A percentile compares a stretch with the other conserved stretches of the same genome.
Conservation (phyloP, 2,329 filamentous ascomycete genomes). For the Helicocarpus griseus region DNA sequence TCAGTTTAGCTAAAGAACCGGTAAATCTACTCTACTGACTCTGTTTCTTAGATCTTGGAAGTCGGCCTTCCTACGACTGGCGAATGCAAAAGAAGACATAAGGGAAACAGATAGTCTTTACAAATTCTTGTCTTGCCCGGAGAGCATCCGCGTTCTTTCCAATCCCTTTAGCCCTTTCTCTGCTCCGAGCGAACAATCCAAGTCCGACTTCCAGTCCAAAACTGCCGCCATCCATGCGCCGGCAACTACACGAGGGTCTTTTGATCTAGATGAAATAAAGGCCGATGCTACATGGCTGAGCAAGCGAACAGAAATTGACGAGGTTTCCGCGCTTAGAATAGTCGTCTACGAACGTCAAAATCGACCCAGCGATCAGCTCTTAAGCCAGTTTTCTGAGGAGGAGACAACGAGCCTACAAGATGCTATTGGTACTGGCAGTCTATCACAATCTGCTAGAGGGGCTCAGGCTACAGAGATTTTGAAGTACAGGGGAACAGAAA, state of each 20-base stretch:
- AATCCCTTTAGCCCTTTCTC: constrained; percentile 60
- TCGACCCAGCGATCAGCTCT: constrained; percentile 62
- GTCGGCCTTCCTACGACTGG: constrained; percentile 45
- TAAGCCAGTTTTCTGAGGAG: constrained; percentile 63
- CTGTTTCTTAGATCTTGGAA: constrained; percentile 48
- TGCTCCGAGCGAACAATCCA: constrained; percentile 51
- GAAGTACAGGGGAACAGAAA: constrained; percentile 18
- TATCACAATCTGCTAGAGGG: constrained; percentile 6
- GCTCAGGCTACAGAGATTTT: constrained; percentile 24
- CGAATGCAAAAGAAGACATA: constrained; percentile 30
- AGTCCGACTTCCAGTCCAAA: constrained; percentile 67
- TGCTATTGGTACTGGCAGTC: constrained; percentile 35
- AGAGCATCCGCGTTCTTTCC: constrained; percentile 58
- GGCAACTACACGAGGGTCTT: constrained; percentile 54
- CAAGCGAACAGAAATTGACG: constrained; percentile 64
- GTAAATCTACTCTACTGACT: constrained; percentile 10
- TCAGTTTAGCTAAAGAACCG: not conserved
- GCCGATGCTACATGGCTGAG: constrained; percentile 80
- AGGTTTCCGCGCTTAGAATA: constrained; percentile 71
- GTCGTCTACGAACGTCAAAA: constrained; percentile 76
- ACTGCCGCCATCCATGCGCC: constrained; percentile 80
- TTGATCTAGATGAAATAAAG: constrained; percentile 71
- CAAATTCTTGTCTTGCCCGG: constrained; percentile 61
- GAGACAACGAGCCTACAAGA: constrained; percentile 68
- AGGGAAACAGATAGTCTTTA: constrained; percentile 50